Base-by-base conservation (phyloP, 129 eudicot genomes). In the Pulicaria dysenterica region DNA sequence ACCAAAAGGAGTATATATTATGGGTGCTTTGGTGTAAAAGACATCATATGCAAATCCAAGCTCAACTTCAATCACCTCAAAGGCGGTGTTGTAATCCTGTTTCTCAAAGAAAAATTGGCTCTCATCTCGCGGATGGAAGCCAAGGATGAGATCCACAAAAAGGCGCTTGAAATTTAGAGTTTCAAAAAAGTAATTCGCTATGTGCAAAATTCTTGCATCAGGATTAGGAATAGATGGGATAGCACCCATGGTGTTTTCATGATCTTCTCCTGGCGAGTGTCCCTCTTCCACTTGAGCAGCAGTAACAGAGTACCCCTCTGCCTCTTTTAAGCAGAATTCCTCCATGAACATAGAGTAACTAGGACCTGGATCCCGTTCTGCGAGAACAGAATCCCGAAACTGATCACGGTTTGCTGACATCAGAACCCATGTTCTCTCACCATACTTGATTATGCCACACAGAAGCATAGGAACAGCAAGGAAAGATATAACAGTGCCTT, bases 131-230 rank as follows among this genome's bases (percentile, higher is more conserved):
- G 81, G 84, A 13, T 86, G 76, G 67, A 86, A 86, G 8, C 85
- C 82, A 10, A 86, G 79, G 14, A 86, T 79, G 3, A 73, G 75
- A 61, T 86, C 91, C 7, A 82, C 91, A 46, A 82, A 77, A 6
- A 86, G 79, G 68, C 79, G 69, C 37, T 70, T 83, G 75, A 75
- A 82, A 38, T 72, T 86, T 5, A 61, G 38, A 3, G 47, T 72
- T 45, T 72, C 68, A 7, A 76, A 86, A 15, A 79, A 80, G 48
- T 63, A 45, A 69, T 79, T 60, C 1, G 91, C 91, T 8, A 72
- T 76, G 3, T 45, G 70, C n/a, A 84, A 16, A 5, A 45, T 38
- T 3, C 11, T 41, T 12, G 76, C 83, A 41, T 77, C 73, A 0
- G 62, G 73, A 63, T 38, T 47, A 38, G 54, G 31, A 12, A 12